Percentiles rank a stretch among this genome's conserved stretches.
phyloP scores from a whole-genome alignment of 139 green algal genomes.

The Yamagishiella unicocca region DNA sequence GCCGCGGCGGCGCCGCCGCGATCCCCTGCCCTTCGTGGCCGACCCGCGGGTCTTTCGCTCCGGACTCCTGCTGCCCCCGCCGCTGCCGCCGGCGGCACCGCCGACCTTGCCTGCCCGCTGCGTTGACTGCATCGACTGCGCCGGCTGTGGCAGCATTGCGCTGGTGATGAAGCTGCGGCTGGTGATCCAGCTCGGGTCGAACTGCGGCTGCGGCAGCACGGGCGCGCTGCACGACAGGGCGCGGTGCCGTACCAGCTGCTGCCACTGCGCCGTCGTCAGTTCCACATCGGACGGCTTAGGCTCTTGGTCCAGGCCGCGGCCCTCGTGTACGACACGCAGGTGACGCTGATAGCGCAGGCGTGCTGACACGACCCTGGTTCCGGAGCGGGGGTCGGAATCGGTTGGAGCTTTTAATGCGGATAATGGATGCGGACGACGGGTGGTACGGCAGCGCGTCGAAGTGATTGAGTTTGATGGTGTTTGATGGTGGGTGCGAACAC shows the following conservation, averaged over 20 bases:
- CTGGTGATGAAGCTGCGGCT: slow-evolving; percentile 32
- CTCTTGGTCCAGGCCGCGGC: neutral
- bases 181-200: slow-evolving; percentile 27
- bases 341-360: slow-evolving; percentile 15
- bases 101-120: neutral
- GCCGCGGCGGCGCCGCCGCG: neutral
- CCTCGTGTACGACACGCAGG: neutral
- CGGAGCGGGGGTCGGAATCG: too few species aligned
- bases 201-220: slow-evolving; percentile 17
- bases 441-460: too few species aligned
- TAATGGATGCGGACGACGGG: too few species aligned
- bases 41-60: neutral
- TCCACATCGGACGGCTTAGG: neutral
- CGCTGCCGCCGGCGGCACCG: neutral
- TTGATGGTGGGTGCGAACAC: too few species aligned
- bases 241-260: slow-evolving; percentile 9
- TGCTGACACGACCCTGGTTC: slow-evolving; percentile 15
- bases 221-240: slow-evolving; percentile 40
- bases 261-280: slow-evolving; percentile 4
- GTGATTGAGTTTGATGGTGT: too few species aligned
- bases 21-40: neutral
- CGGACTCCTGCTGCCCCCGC: neutral
- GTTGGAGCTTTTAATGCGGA: too few species aligned
- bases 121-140: neutral
- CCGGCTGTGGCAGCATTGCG: neutral